Base-by-base conservation (phyloP, 2,329 filamentous ascomycete genomes). In the Sporothrix pallida region DNA sequence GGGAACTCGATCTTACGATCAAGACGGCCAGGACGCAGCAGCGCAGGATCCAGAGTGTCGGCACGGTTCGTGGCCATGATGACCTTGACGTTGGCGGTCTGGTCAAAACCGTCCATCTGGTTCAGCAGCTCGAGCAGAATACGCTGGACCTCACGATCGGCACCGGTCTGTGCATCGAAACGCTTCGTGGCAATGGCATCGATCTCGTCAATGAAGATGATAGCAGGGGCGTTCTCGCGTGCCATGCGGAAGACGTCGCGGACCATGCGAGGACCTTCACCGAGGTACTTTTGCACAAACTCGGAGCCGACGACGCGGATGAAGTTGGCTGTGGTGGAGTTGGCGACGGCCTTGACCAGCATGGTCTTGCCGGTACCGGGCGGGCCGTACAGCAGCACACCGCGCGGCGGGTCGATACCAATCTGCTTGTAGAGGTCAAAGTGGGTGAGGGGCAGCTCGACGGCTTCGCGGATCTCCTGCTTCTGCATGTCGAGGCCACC, bases 61-160 rank as follows among this genome's bases (percentile, higher is more conserved):
- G 96, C 95, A 82, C 96, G 92, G 87, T 99, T 99, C 78, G 96
- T 99, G 78, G 96, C 96, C 96, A 99, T 99, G 85, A 99, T 99
- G 82, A 99, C 96, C 87, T 99, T 99, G 84, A 99, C 96, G 83
- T 99, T 99, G 82, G 94, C 93, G 0, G 94, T 97, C 84, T 99
- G 96, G 83, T 99, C 96, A 86, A 99, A 99, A 77, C 96, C 96
- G 82, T 99, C 96, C 96, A 99, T 99, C 85, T 99, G 96, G 86
- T 99, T 99, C 77, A 99, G 91, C 78, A 99, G 86, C 83, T 99
- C 96, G 75, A 99, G 91, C 74, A 99, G 87, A 80, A 99, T 99
- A 88, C 96, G 95, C 86, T 99, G 96, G 17, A 99, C 96, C 84
- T 99, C 96, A 85, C 96, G 91, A 81, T 99, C 96, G 77, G 96